Evolutionary conservation across 768 basidiomycete species (phyloP).

Genomic region (Peribolospora baueri): DNA sequence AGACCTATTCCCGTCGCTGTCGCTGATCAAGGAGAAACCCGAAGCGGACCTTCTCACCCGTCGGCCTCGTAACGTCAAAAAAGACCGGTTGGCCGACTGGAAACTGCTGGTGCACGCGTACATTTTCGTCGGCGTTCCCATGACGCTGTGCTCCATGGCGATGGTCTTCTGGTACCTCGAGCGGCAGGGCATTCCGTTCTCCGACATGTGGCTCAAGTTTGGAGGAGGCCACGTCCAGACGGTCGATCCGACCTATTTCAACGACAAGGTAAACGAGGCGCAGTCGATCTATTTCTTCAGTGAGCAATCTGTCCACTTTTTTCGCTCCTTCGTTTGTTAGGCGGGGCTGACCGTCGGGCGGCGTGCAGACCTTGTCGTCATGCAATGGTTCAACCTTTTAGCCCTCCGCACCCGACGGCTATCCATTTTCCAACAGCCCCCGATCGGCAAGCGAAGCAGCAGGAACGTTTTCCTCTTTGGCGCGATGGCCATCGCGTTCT

Average conservation of each 20-base stretch:
- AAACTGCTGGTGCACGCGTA: conserved; percentile 34
- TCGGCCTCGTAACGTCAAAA: conserved; percentile 33
- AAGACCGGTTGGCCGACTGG: conserved; percentile 32
- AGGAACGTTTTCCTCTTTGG: conserved; percentile 27
- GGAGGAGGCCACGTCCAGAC: conserved; percentile 24
- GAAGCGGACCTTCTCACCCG: conserved; percentile 34
- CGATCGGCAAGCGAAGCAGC: conserved; percentile 13
- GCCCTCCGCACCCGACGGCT: conserved; percentile 32
- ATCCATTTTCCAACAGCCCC: conserved; percentile 33
- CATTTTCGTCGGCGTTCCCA: conserved; percentile 30
- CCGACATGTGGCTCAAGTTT: conserved; percentile 26
- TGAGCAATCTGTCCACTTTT: too few relatives aligned
- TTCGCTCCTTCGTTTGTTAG: too few relatives aligned
- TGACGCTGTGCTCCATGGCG: conserved; percentile 27
- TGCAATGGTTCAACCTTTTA: conserved; percentile 39
- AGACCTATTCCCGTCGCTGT: conserved; percentile 33
- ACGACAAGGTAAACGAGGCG: conserved; percentile 20
- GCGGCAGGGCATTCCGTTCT: conserved; percentile 26
- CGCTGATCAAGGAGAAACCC: conserved; percentile 35
- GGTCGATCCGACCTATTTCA: conserved; percentile 15
- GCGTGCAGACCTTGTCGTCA: conserved; percentile 23
- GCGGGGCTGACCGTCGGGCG: conserved; percentile 6
- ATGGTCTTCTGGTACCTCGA: conserved; percentile 26
- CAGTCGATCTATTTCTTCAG: conserved; percentile 32
- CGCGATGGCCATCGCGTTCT: conserved; percentile 25